A percentile compares a stretch with the other conserved stretches of the same genome.
Conservation (phyloP, 495 filamentous ascomycete species). For the Penicillium parvum region DNA sequence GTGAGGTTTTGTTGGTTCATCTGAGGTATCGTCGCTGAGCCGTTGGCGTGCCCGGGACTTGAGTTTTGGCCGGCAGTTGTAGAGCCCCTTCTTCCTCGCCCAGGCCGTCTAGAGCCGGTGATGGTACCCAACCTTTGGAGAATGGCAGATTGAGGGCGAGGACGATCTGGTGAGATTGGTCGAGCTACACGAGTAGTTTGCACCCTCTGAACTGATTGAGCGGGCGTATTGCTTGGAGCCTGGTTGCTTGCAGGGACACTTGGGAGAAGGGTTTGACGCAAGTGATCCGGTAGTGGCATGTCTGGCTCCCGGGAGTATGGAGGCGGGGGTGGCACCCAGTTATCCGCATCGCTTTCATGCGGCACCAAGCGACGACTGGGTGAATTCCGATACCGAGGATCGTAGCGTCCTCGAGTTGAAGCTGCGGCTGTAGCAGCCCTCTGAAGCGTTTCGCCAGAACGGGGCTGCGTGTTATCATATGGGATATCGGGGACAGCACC, state of each 20-base stretch:
- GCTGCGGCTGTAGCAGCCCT: constrained; percentile 77
- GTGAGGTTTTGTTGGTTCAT: constrained; percentile 1
- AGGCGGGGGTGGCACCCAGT: constrained; percentile 91
- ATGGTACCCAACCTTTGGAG: constrained; percentile 33
- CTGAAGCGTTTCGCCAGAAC: constrained; percentile 68
- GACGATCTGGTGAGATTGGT: constrained; percentile 13
- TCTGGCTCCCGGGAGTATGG: constrained; percentile 74
- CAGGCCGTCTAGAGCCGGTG: constrained; percentile 20
- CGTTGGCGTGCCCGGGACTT: constrained; percentile 7
- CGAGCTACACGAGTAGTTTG: constrained; percentile 23
- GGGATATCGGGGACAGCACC: constrained; percentile 42
- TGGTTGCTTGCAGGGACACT: constrained; percentile 14
- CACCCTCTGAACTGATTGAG: constrained; percentile 18
- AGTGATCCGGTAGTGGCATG: constrained; percentile 50
- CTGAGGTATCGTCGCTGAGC: background rate
- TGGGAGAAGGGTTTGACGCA: constrained; percentile 37
- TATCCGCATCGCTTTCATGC: constrained; percentile 85
- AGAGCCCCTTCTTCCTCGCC: constrained; percentile 18
- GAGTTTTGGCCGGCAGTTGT: constrained; percentile 3
- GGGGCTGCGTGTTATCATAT: constrained; percentile 74
- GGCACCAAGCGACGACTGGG: constrained; percentile 48
- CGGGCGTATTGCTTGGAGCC: background rate
- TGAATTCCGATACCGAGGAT: constrained; percentile 33
- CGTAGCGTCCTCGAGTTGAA: constrained; percentile 59
- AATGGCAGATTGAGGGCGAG: constrained; percentile 22